Base-by-base conservation (phyloP, 2,329 filamentous ascomycete genomes). In the Trichoderma cornu-damae region DNA sequence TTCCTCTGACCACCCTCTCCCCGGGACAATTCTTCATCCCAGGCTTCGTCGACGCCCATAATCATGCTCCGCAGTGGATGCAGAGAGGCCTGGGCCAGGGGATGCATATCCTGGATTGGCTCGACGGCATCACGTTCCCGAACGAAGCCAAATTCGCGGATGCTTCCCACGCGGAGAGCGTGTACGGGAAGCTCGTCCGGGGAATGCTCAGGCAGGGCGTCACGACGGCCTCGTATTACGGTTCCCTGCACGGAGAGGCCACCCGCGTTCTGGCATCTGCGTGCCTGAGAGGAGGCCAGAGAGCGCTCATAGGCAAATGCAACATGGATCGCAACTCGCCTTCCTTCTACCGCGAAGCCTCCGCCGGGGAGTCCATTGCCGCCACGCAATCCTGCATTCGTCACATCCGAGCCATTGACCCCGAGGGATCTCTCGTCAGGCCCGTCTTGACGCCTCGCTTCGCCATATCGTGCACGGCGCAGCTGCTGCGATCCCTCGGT, bases 21-120 rank as follows among this genome's bases (percentile, higher is more conserved):
- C 70, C 66, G 6, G 75, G 74, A 37, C 69, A 81, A 44, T 83
- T 85, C 63, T 68, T 85, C 47, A 77, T 84, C 57, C 82, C 83
- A 0, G 81, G 82, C 42, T 80, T 85, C 63, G 72, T 88, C 53
- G 85, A 88, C 70, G 87, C 84, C 1, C 85, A 88, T 68, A 86
- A 85, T 60, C 85, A 88, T 64, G 85, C 85, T 0, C 84, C 85
- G 37, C 77, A 82, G 62, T 80, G 75, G 74, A 69, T 75, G 12
- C 74, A 76, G 68, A 71, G 76, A 22, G 76, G 79, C 26, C 69
- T 79, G 4, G 76, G 77, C 4, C 76, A 79, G 63, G 72, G 79
- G 42, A 71, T 79, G 67, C 75, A 81, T 60, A 79, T 82, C 59
- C 72, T 85, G 6, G 80, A 86, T 64, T 88, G 85, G 85, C 74